Percentiles rank a stretch among this genome's conserved stretches.
phyloP scores from a whole-genome alignment of 2,329 filamentous ascomycete genomes.

The Sclerotinia subarctica region DNA sequence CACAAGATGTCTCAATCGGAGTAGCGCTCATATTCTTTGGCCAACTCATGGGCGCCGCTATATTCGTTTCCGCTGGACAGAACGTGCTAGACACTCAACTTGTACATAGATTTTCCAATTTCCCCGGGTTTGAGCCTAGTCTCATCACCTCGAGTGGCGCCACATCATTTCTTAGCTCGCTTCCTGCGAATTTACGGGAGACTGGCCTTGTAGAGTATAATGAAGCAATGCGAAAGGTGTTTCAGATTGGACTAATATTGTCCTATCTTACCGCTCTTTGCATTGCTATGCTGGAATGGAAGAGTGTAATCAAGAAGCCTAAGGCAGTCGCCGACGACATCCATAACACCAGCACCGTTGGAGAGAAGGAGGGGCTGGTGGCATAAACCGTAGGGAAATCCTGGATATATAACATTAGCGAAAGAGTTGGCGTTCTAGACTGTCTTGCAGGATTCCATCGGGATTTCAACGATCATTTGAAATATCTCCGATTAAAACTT shows the following conservation, averaged over 20 bases:
- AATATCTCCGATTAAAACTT: neutral
- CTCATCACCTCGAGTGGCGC: neutral
- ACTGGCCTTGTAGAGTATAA: slow-evolving; percentile 58
- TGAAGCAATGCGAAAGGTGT: slow-evolving; percentile 54
- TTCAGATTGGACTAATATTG: slow-evolving; percentile 57
- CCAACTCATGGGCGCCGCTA: slow-evolving; percentile 8
- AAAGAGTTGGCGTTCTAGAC: neutral
- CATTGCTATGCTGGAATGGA: slow-evolving; percentile 59
- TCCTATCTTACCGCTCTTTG: slow-evolving; percentile 54
- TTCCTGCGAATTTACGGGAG: slow-evolving; percentile 43
- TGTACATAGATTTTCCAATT: slow-evolving; percentile 44
- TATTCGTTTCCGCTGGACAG: slow-evolving; percentile 18
- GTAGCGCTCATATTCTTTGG: slow-evolving; percentile 22
- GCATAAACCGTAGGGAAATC: neutral
- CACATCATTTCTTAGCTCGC: slow-evolving; percentile 43
- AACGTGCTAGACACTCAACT: slow-evolving; percentile 37
- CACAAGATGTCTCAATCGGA: slow-evolving; percentile 50
- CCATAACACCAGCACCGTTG: neutral
- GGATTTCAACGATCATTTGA: neutral
- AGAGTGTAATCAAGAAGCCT: slow-evolving; percentile 14
- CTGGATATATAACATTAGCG: neutral
- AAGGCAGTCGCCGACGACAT: neutral
- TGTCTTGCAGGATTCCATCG: neutral
- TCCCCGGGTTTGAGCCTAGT: slow-evolving; percentile 21
- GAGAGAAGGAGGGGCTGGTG: neutral